Conservation (phyloP, 78 protist species). For the Planoprotostelium fungivorum region DNA sequence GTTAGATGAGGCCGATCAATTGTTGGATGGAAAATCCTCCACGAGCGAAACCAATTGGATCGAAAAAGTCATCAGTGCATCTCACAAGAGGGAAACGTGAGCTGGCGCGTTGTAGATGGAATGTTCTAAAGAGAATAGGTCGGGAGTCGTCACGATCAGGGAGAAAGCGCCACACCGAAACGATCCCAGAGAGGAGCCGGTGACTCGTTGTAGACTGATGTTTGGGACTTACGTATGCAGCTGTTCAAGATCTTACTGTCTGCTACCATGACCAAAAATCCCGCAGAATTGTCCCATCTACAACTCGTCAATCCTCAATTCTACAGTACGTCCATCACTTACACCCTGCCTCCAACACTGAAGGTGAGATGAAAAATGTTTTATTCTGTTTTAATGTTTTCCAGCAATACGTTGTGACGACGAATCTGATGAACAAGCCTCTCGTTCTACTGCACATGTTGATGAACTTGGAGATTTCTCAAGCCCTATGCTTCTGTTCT, state of each 20-base stretch:
- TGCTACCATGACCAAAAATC: constrained; percentile 60
- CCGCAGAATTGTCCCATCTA: constrained; percentile 43
- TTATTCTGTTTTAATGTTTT: constrained; percentile 6
- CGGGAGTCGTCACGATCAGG: not conserved
- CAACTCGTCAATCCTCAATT: constrained; percentile 45
- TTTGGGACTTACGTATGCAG: too few species aligned
- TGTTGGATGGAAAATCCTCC: not conserved
- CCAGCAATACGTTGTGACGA: not conserved
- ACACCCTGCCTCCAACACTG: constrained; percentile 28
- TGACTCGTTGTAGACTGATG: not conserved
- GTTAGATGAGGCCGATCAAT: not conserved
- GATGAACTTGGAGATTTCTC: not conserved
- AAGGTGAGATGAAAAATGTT: constrained; percentile 40
- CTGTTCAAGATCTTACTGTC: constrained; percentile 43
- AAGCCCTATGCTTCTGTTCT: not conserved
- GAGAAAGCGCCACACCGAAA: not conserved
- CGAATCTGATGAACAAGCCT: not conserved
- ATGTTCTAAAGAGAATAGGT: not conserved
- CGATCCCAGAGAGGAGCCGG: not conserved
- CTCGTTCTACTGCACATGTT: not conserved
- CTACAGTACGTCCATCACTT: constrained; percentile 17
- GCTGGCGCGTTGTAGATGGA: too few species aligned
- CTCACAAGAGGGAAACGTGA: too few species aligned
- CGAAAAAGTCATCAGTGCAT: not conserved
- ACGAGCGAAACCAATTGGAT: not conserved